phyloP scores from a whole-genome alignment of 1,139 yeast genomes.

The Taphrina confusa region DNA sequence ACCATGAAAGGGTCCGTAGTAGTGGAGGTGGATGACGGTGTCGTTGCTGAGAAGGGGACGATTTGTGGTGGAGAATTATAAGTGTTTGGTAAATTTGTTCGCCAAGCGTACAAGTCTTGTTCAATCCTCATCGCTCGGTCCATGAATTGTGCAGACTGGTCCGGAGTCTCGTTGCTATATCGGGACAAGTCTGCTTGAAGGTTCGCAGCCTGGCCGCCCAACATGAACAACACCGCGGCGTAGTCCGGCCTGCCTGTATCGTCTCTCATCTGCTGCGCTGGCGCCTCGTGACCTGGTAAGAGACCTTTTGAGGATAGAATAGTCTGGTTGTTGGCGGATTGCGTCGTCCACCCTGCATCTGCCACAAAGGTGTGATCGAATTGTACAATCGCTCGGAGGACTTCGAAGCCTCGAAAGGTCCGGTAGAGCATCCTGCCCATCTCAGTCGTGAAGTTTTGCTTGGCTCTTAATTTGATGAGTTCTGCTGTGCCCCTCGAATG shows the following conservation, averaged over 20 bases:
- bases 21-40: not conserved
- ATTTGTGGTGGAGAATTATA: conserved; percentile 2
- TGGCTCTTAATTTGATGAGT: conserved; percentile 22
- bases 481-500: conserved; percentile 29
- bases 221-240: conserved; percentile 26
- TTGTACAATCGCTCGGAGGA: conserved; percentile 19
- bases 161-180: too few relatives aligned
- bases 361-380: conserved; percentile 22
- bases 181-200: conserved; percentile 6
- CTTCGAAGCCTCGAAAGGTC: conserved; percentile 28
- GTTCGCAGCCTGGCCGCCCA: conserved; percentile 19
- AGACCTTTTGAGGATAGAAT: not conserved
- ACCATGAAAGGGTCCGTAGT: not conserved
- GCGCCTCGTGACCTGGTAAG: not conserved
- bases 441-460: not conserved
- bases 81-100: conserved; percentile 3
- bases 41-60: not conserved
- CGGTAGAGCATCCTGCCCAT: conserved; percentile 19
- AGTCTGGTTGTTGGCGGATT: conserved; percentile 2
- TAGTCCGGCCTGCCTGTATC: conserved; percentile 1
- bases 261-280: not conserved
- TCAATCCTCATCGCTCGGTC: not conserved
- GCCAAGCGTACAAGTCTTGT: conserved; percentile 3
- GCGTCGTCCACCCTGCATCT: conserved; percentile 19
- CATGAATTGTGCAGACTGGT: not conserved